Evolutionary conservation across 1,284 basidiomycete species (phyloP).

Genomic region (Athelia psychrophila): DNA sequence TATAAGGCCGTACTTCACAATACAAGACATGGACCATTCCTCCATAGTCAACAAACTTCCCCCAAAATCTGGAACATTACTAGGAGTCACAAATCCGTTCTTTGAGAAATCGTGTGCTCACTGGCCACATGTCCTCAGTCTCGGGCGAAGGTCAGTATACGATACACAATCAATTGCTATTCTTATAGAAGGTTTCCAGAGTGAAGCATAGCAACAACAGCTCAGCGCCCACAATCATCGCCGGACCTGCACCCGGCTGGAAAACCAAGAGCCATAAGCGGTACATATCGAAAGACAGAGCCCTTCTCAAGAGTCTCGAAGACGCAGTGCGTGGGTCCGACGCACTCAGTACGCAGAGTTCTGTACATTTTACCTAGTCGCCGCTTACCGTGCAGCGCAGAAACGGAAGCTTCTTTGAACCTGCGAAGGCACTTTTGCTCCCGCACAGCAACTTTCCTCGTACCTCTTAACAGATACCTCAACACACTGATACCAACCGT

Average conservation of each 20-base stretch:
- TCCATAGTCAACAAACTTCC: constrained; percentile 79
- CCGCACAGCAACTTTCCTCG: constrained; percentile 86
- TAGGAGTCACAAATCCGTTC: constrained; percentile 96
- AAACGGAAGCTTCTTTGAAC: constrained; percentile 59
- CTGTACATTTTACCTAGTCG: constrained; percentile 1
- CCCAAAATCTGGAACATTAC: constrained; percentile 79
- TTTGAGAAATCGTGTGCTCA: constrained; percentile 86
- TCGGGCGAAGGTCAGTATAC: constrained; percentile 41
- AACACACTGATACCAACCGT: constrained; percentile 83
- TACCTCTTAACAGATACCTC: constrained; percentile 91
- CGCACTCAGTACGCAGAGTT: constrained; percentile 44
- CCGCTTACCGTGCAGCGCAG: constrained; percentile 31
- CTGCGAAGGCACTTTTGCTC: constrained; percentile 86
- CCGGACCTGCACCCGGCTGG: constrained; percentile 69
- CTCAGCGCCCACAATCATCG: constrained; percentile 22
- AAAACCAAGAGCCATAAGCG: constrained; percentile 78
- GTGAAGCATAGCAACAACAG: neutral
- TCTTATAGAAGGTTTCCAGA: neutral
- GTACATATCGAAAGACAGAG: constrained; percentile 82
- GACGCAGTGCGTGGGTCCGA: constrained; percentile 49
- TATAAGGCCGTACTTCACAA: constrained; percentile 92
- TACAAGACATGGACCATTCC: constrained; percentile 87
- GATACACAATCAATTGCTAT: neutral
- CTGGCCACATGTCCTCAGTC: constrained; percentile 88
- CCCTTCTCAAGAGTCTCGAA: constrained; percentile 68